Percentiles rank a stretch among this genome's conserved stretches.
These are phyloP conservation scores for Trichoderma guizhouense DNA, from an alignment of 2,329 filamentous ascomycete genomes.

Conservation along the genomic window DNA sequence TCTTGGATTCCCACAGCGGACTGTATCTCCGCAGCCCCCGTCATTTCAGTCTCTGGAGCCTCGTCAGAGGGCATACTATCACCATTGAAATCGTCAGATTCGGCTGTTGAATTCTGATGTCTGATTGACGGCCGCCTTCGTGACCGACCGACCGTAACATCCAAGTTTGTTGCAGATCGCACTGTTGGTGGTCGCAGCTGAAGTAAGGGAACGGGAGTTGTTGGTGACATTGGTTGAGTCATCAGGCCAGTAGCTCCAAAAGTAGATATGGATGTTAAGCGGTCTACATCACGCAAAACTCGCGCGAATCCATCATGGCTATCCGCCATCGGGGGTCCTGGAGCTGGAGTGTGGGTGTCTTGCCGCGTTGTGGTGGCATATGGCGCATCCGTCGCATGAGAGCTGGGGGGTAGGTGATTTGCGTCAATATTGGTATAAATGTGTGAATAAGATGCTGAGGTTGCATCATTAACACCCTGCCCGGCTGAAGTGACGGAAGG, in stretches of 20 bases:
- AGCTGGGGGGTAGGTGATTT: slow-evolving; percentile 48
- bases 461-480: slow-evolving; percentile 24
- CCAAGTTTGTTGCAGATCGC: slow-evolving; percentile 49
- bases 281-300: slow-evolving; percentile 76
- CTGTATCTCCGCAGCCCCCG: slow-evolving; percentile 76
- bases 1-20: slow-evolving; percentile 82
- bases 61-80: slow-evolving; percentile 81
- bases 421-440: slow-evolving; percentile 22
- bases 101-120: slow-evolving; percentile 86
- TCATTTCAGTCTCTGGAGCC: slow-evolving; percentile 71
- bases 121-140: slow-evolving; percentile 79
- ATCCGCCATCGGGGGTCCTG: slow-evolving; percentile 65
- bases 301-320: slow-evolving; percentile 71
- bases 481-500: slow-evolving; percentile 33
- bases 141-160: slow-evolving; percentile 50
- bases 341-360: slow-evolving; percentile 59
- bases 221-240: slow-evolving; percentile 91
- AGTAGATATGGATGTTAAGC: slow-evolving; percentile 77
- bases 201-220: slow-evolving; percentile 71
- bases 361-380: slow-evolving; percentile 49
- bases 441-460: slow-evolving; percentile 20
- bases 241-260: slow-evolving; percentile 64
- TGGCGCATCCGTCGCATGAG: slow-evolving; percentile 51
- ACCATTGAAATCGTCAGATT: slow-evolving; percentile 79
- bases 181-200: slow-evolving; percentile 55